These are phyloP conservation scores for Condylostoma magnum DNA, from an alignment of 169 alveolate species.

Conservation along the genomic window DNA sequence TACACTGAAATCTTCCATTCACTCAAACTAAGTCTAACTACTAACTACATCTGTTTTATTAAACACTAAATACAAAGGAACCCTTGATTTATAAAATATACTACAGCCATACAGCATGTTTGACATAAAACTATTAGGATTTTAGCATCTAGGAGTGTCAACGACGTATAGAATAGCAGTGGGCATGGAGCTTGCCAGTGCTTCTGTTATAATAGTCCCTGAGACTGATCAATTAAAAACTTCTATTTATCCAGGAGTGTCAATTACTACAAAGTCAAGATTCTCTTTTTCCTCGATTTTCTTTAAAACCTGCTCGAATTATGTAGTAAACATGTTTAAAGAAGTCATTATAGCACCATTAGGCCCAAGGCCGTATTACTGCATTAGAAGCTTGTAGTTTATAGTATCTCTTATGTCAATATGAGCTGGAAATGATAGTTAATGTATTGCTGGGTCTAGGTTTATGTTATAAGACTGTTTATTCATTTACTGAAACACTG, in stretches of 20 bases:
- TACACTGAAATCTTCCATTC: constrained; percentile 91
- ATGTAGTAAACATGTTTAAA: constrained; percentile 94
- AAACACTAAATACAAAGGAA: constrained; percentile 92
- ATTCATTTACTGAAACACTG: constrained; percentile 55
- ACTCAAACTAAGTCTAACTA: constrained; percentile 78
- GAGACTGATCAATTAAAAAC: constrained; percentile 98
- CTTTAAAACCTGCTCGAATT: constrained; percentile 92
- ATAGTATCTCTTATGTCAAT: constrained; percentile 96
- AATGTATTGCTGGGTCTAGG: constrained; percentile 97
- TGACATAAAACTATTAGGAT: constrained; percentile 97
- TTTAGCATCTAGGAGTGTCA: constrained; percentile 40
- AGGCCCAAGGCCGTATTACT: constrained; percentile 95
- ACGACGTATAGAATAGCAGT: constrained; percentile 87
- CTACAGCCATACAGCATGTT: constrained; percentile 97
- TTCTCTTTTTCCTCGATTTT: constrained; percentile 83
- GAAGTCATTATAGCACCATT: constrained; percentile 99
- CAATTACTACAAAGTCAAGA: constrained; percentile 92
- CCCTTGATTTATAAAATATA: constrained; percentile 92
- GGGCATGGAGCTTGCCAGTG: constrained; percentile 92
- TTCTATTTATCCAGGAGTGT: constrained; percentile 99
- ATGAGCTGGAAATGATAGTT: constrained; percentile 51
- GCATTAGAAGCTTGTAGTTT: constrained; percentile 95
- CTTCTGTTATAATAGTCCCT: constrained; percentile 94
- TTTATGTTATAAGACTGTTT: constrained; percentile 94
- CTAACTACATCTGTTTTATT: constrained; percentile 92